phyloP scores from a whole-genome alignment of 768 basidiomycete species.

The Boletus insuetus region DNA sequence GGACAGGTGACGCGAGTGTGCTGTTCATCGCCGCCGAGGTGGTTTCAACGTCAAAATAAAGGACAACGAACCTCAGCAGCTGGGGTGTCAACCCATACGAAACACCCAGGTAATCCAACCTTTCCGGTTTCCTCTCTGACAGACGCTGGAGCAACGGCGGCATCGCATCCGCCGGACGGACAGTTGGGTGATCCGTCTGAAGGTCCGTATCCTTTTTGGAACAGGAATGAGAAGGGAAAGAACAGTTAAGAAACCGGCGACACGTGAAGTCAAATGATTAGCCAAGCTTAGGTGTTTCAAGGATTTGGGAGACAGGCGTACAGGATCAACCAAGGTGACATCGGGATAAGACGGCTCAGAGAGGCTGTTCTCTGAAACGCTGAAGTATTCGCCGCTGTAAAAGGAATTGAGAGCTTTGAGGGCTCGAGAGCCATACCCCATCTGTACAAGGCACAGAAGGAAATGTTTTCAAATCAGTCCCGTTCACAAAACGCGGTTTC shows the following conservation, averaged over 20 bases:
- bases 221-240: background rate
- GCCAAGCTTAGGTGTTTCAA: background rate
- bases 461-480: background rate
- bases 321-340: constrained; percentile 47
- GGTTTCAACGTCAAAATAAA: background rate
- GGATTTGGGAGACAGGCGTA: constrained; percentile 19
- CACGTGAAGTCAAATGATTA: background rate
- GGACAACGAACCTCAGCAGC: constrained; percentile 58
- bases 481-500: background rate
- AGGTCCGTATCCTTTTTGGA: constrained; percentile 47
- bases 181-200: constrained; percentile 71
- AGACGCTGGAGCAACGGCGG: constrained; percentile 90
- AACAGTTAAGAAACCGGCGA: background rate
- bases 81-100: constrained; percentile 92
- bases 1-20: background rate
- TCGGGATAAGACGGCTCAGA: constrained; percentile 60
- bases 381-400: constrained; percentile 91
- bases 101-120: constrained; percentile 91
- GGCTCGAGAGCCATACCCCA: constrained; percentile 95
- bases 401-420: constrained; percentile 84
- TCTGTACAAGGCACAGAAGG: constrained; percentile 43
- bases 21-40: background rate
- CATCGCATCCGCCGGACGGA: constrained; percentile 77
- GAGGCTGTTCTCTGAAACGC: constrained; percentile 62
- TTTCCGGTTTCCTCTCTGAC: constrained; percentile 85